A percentile compares a stretch with the other conserved stretches of the same genome.
Conservation (phyloP, 371 early-diverging fungal species). For the Entomophthora muscae region DNA sequence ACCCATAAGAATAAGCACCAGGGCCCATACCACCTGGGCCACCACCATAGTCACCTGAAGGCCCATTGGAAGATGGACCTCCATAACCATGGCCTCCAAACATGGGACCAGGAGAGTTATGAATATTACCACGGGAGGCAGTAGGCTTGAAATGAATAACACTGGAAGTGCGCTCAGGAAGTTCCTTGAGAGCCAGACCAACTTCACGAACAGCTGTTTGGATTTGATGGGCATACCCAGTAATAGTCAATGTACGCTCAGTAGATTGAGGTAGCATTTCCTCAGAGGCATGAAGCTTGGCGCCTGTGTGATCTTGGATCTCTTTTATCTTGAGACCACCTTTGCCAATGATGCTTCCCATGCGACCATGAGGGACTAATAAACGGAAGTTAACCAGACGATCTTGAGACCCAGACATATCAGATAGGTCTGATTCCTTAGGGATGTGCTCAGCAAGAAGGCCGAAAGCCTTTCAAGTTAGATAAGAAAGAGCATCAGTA, state of each 20-base stretch:
- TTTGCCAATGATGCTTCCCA: constrained; percentile 87
- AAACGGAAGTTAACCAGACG: constrained; percentile 35
- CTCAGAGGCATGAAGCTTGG: constrained; percentile 64
- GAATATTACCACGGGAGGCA: constrained; percentile 1
- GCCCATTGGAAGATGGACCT: not conserved
- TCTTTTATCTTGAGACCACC: constrained; percentile 72
- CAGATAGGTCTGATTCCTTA: not conserved
- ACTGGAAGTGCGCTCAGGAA: constrained; percentile 23
- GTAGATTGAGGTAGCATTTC: constrained; percentile 52
- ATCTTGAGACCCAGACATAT: constrained; percentile 7
- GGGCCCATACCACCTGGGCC: not conserved
- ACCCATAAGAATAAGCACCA: constrained; percentile 6
- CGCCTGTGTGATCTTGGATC: constrained; percentile 69
- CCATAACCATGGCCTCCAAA: not conserved
- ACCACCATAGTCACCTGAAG: constrained; percentile 13
- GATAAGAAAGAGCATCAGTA: not conserved
- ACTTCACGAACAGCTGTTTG: constrained; percentile 63
- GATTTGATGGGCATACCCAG: constrained; percentile 59
- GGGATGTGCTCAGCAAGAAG: not conserved
- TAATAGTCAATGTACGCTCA: constrained; percentile 71
- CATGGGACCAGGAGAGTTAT: not conserved
- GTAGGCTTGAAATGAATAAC: constrained; percentile 39
- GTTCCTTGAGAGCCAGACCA: constrained; percentile 38
- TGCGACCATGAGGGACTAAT: constrained; percentile 48
- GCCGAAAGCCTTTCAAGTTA: not conserved